Evolutionary conservation across 1,284 basidiomycete genomes (phyloP), one percentile per base, ranked within the genome.

Genomic region (Ceratobasidium sp.): DNA sequence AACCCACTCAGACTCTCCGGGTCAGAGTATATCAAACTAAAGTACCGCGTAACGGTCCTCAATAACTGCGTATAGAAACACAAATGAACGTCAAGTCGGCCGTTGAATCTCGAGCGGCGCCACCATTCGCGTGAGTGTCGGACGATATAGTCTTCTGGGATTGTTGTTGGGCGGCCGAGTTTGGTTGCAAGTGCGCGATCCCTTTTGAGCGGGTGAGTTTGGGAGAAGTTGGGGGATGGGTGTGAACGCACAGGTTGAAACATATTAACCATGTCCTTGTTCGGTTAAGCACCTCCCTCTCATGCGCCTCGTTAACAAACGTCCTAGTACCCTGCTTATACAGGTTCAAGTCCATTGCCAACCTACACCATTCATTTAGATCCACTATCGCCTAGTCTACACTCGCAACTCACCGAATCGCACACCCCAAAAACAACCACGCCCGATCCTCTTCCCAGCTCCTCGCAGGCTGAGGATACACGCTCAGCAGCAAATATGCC

Each of bases 261-360:
- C 94, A 96, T 77, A 94, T 92, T 87, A 95, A 90, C 95, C 94
- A 96, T 23, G 93, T 91, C 17, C 95, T 87, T 54, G 90, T 91
- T 77, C 92, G 90, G 83, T 96, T 96, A 66, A 96, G 84, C 59
- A 93, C 88, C 84, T 96, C 95, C 17, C 94, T 88, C 82, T 94
- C 93, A 80, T 94, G 90, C 67, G 85, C 88, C 83, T 94, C 92
- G 42, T 86, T 89, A 79, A 88, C 91, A 28, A 92, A 88, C 81
- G 91, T 91, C 33, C 87, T 86, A 4, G 86, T 85, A 2, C 90
- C 87, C 23, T 90, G 88, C 79, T 93, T 90, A 82, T 96, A 94
- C 59, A 96, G 83, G 83, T 96, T 96, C 71, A 96, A 86, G 83
- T 96, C 94, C 7, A 94, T 95, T 9, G 94, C 94, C 82, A 96